Evolutionary conservation across 169 alveolate species (phyloP).

Genomic region (Perkinsus chesapeaki): DNA sequence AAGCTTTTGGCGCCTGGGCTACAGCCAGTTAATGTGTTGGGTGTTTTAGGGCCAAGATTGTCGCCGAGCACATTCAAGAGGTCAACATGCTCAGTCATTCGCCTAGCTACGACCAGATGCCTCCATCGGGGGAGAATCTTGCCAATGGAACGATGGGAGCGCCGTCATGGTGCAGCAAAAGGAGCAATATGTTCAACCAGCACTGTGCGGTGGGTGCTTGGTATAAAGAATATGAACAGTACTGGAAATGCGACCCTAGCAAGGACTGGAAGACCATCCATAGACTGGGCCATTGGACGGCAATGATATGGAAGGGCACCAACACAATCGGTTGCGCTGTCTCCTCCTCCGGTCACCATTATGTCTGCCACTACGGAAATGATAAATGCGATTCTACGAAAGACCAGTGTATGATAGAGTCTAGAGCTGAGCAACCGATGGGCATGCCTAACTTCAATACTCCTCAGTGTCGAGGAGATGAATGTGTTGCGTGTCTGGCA

Average conservation of each 20-base stretch:
- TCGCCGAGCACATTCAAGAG: background rate
- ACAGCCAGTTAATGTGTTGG: background rate
- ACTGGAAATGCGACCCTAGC: background rate
- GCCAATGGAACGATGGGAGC: background rate
- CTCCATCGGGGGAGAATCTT: background rate
- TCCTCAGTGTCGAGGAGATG: background rate
- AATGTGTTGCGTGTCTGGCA: background rate
- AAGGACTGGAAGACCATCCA: background rate
- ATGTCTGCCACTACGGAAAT: background rate
- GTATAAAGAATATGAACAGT: background rate
- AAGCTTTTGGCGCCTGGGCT: too few relatives aligned
- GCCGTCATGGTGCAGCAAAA: background rate
- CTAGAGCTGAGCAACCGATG: background rate
- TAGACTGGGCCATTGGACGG: background rate
- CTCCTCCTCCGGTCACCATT: background rate
- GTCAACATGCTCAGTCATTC: background rate
- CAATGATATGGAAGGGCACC: background rate
- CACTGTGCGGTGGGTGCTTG: background rate
- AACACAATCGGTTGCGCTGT: background rate
- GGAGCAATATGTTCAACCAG: background rate
- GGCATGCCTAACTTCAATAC: background rate
- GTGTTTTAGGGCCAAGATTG: background rate
- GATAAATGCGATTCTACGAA: background rate
- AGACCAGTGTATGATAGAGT: background rate
- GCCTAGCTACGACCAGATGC: background rate